Conservation (phyloP, 306 rosid species). For the Dicorynia guianensis region DNA sequence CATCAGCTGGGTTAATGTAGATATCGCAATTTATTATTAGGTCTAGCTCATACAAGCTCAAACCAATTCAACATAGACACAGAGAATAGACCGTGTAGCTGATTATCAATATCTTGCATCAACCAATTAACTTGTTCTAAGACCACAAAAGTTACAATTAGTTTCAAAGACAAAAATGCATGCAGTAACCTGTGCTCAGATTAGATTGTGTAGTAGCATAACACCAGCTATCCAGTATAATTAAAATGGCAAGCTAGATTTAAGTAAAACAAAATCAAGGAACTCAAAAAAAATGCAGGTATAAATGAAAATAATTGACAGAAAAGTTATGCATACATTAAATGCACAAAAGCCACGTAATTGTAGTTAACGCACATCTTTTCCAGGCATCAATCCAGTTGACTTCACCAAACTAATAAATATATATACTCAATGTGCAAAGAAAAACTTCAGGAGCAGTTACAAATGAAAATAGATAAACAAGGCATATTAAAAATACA, state of each 20-base stretch:
- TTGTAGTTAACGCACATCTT: not conserved
- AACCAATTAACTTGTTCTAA: not conserved
- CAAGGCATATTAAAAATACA: conserved; percentile 28
- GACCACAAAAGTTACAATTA: not conserved
- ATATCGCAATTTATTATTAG: not conserved
- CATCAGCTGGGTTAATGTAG: not conserved
- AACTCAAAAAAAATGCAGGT: too few species aligned
- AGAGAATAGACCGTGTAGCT: conserved; percentile 6
- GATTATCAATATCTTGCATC: conserved; percentile 1
- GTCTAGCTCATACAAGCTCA: not conserved
- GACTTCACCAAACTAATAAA: conserved; percentile 38
- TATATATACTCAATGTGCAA: conserved; percentile 14
- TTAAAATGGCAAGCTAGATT: not conserved
- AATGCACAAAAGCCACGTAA: conserved; percentile 15
- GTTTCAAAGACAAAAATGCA: not conserved
- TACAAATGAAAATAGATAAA: conserved; percentile 31
- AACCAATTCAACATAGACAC: not conserved
- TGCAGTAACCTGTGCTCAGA: conserved; percentile 1
- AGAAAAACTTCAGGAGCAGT: conserved; percentile 19
- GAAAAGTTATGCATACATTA: not conserved
- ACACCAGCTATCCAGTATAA: not conserved
- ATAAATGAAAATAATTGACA: too few species aligned
- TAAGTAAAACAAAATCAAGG: not conserved
- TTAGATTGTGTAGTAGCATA: not conserved
- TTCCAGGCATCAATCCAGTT: conserved; percentile 30